These are phyloP conservation scores for Lavandula angustifolia DNA, from an alignment of 257 asterid species.

Conservation along the genomic window DNA sequence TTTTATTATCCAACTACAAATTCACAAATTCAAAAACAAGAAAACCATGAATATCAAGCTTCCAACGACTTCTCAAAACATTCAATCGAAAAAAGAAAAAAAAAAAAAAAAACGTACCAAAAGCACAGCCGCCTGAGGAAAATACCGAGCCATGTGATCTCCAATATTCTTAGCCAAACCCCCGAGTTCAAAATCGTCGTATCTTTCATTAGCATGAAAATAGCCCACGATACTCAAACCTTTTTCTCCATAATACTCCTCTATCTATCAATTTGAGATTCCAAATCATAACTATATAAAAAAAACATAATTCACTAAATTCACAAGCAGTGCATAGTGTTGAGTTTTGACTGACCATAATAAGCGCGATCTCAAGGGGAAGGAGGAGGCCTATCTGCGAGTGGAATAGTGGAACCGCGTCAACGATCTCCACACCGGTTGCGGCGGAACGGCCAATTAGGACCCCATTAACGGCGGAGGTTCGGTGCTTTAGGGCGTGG, in stretches of 20 bases:
- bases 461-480: conserved; percentile 85
- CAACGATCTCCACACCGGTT: conserved; percentile 68
- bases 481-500: conserved; percentile 82
- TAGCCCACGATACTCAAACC: conserved; percentile 88
- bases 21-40: conserved; percentile 26
- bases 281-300: conserved; percentile 10
- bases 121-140: conserved; percentile 87
- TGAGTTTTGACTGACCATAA: conserved; percentile 53
- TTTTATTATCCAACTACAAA: conserved; percentile 68
- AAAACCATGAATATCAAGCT: conserved; percentile 20
- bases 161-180: conserved; percentile 84
- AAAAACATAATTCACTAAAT: not conserved
- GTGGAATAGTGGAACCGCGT: conserved; percentile 91
- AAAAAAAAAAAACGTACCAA: conserved; percentile 60
- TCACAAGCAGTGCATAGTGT: conserved; percentile 7
- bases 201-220: conserved; percentile 92
- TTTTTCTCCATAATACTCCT: conserved; percentile 75
- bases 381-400: conserved; percentile 91
- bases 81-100: no score
- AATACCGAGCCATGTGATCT: conserved; percentile 81
- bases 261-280: conserved; percentile 51
- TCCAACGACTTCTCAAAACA: not conserved
- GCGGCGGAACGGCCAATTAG: conserved; percentile 77
- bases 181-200: conserved; percentile 74
- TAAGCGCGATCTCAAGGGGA: conserved; percentile 90